Percentiles rank a stretch among this genome's conserved stretches.
These are phyloP conservation scores for Didymella sp. DNA, from an alignment of 2,329 filamentous ascomycete species.

Conservation along the genomic window DNA sequence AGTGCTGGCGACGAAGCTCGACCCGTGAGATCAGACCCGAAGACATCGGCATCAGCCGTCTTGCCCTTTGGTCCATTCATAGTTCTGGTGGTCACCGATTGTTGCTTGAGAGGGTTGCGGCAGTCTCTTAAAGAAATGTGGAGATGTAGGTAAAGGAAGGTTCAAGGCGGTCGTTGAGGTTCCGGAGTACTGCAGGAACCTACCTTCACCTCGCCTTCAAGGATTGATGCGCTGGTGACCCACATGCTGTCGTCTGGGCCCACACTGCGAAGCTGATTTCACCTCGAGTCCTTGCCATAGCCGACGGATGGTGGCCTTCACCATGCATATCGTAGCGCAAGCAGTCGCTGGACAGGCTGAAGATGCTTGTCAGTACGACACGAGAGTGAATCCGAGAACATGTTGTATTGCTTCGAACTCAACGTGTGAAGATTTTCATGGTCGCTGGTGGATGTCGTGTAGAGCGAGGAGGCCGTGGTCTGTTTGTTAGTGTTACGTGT, in stretches of 20 bases:
- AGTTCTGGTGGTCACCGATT: background rate
- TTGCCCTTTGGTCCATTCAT: background rate
- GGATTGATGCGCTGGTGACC: background rate
- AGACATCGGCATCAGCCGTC: background rate
- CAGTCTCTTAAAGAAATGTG: background rate
- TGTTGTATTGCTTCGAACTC: too few relatives aligned
- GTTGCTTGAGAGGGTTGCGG: background rate
- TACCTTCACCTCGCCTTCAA: background rate
- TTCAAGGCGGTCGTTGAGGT: background rate
- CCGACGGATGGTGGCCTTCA: background rate
- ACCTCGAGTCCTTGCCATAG: background rate
- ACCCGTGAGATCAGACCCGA: background rate
- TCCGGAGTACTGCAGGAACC: background rate
- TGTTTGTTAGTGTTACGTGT: too few relatives aligned
- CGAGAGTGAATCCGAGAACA: too few relatives aligned
- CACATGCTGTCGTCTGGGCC: background rate
- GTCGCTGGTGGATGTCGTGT: too few relatives aligned
- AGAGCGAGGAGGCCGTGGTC: too few relatives aligned
- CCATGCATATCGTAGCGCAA: too few relatives aligned
- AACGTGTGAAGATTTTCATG: too few relatives aligned
- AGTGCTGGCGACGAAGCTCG: conserved; percentile 6
- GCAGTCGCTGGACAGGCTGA: too few relatives aligned
- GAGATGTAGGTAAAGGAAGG: background rate
- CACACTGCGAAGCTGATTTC: too few relatives aligned
- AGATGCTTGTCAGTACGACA: too few relatives aligned